Base-by-base conservation (phyloP, 495 filamentous ascomycete genomes). In the Trichoderma virens region DNA sequence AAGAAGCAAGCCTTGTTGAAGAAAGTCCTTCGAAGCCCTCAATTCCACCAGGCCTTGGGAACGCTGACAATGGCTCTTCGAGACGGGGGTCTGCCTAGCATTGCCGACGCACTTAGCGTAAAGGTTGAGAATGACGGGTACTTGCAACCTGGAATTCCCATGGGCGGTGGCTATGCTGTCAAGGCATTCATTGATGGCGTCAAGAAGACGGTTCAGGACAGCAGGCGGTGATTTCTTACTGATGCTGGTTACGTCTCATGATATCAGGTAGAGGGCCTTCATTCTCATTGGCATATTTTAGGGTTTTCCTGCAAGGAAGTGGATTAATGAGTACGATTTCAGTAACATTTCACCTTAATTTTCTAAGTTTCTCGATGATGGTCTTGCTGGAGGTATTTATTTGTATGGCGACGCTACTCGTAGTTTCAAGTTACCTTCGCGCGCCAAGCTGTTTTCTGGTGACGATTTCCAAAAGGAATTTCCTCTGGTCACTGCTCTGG, bases 151-250 rank as follows among this genome's bases (percentile, higher is more conserved):
- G 84, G 86, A 4, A 84, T 96, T 74, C 91, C 92, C 5, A 74
- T 96, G n/a, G 91, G 91, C 63, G 93, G 92, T 62, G 90, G 88
- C 34, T 89, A 94, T 70, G 92, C 92, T 28, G 87, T 98, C 3
- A 88, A 95, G 75, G 89, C 89, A 9, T 98, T 98, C 76, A 79
- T 98, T 35, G 83, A 91, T 64, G 95, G 93, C 13, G 84, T 97
- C 32, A 92, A 88, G 80, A 85, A 83, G 77, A 85, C 85, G 35
- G 86, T 94, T 7, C 80, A 90, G 72, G 77, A 84, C 20, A 56
- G 23, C 20, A 56, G 25, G 27, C 51, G 18, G 16, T 56, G 25
- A 27, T 28, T 6, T 5, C 3, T 13, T 27, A 9, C 20, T 25
- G 7, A 61, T 32, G 45, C 5, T 28, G 16, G 51, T 56, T 1